Conservation (phyloP, 805 yeast species). For the Monosporozyma aerobia region DNA sequence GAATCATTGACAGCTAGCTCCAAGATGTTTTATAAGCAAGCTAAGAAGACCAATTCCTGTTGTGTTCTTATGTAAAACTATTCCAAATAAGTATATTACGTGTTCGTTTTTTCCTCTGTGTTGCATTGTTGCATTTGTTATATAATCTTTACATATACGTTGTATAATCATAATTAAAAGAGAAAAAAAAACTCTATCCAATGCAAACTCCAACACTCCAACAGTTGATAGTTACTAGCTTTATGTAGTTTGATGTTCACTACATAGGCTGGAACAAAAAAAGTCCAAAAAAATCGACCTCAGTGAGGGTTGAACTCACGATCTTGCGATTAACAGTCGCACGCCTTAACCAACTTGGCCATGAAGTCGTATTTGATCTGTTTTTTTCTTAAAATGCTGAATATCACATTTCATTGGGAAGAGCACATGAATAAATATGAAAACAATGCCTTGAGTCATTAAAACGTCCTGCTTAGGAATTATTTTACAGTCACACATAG, state of each 20-base stretch:
- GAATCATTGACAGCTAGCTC: conserved; percentile 85
- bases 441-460: no score
- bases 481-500: no score
- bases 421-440: no score
- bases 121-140: no score
- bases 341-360: conserved; percentile 58
- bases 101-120: neutral
- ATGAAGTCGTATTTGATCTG: conserved; percentile 32
- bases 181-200: no score
- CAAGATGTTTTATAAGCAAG: conserved; percentile 93
- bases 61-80: conserved; percentile 55
- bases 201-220: no score
- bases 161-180: no score
- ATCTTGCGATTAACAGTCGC: conserved; percentile 59
- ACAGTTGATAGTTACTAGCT: no score
- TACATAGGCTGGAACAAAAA: neutral
- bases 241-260: neutral
- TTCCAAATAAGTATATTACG: neutral
- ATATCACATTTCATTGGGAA: neutral
- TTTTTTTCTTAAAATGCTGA: neutral
- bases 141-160: no score
- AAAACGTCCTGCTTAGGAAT: no score
- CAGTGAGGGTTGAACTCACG: conserved; percentile 55
- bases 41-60: conserved; percentile 89
- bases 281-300: conserved; percentile 32